These are phyloP conservation scores for Gryganskiella cystojenkinii DNA, from an alignment of 192 early-diverging fungal species.

Conservation along the genomic window DNA sequence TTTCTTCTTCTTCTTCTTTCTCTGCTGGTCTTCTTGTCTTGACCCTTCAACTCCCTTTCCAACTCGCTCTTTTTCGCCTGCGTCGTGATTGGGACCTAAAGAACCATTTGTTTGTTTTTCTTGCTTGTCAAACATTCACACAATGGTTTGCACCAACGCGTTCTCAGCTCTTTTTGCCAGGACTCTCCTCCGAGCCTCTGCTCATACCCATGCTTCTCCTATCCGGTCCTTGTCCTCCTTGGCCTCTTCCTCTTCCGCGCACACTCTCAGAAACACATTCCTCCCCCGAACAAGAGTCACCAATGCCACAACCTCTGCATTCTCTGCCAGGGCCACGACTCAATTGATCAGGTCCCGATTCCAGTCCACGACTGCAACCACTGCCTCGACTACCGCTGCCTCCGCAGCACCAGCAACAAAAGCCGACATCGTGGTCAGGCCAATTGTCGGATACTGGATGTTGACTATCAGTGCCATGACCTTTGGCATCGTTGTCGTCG, in stretches of 20 bases:
- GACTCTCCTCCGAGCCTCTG: conserved; percentile 30
- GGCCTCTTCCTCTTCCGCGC: conserved; percentile 11
- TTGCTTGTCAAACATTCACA: not conserved
- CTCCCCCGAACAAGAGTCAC: not conserved
- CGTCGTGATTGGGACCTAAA: too few species aligned
- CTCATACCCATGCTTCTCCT: conserved; percentile 15
- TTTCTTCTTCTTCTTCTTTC: not conserved
- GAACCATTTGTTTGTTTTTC: not conserved
- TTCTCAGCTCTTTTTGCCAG: conserved; percentile 37
- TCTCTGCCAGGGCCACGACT: conserved; percentile 4
- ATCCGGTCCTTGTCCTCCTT: not conserved
- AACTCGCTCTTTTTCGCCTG: too few species aligned
- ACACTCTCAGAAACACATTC: not conserved
- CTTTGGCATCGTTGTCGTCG: conserved; percentile 94
- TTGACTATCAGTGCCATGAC: conserved; percentile 88
- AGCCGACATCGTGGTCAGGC: conserved; percentile 44
- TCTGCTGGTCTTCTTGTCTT: not conserved
- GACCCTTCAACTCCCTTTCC: not conserved
- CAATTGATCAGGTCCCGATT: conserved; percentile 43
- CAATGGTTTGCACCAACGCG: conserved; percentile 49
- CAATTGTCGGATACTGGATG: conserved; percentile 94
- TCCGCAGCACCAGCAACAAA: not conserved
- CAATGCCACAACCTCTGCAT: conserved; percentile 2
- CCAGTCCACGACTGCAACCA: conserved; percentile 33
- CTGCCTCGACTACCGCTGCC: conserved; percentile 6